Evolutionary conservation across 345 rosid species (phyloP).

Genomic region (Pistacia integerrima): DNA sequence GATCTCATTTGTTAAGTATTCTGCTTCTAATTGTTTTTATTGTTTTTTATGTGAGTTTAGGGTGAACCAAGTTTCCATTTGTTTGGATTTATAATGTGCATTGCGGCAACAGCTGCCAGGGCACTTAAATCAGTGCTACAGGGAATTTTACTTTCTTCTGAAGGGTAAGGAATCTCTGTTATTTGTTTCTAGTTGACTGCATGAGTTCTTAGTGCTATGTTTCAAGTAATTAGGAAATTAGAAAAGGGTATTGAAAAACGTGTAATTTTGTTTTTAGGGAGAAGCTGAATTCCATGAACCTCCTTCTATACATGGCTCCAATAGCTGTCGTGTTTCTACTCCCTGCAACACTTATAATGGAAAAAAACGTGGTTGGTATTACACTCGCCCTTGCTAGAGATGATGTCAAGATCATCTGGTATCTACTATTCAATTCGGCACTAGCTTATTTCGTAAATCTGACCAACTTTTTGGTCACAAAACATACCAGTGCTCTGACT

Average conservation of each 20-base stretch:
- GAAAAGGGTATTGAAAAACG: conserved; percentile 24
- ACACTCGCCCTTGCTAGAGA: conserved; percentile 96
- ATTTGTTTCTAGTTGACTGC: neutral
- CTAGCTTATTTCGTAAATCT: conserved; percentile 94
- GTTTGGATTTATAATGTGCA: conserved; percentile 92
- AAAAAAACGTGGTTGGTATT: conserved; percentile 91
- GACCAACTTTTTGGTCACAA: conserved; percentile 98
- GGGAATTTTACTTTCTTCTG: conserved; percentile 96
- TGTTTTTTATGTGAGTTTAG: conserved; percentile 37
- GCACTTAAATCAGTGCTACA: conserved; percentile 97
- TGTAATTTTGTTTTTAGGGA: conserved; percentile 56
- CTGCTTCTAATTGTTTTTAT: conserved; percentile 10
- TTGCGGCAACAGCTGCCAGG: conserved; percentile 95
- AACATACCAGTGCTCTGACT: conserved; percentile 96
- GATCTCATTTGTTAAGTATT: neutral
- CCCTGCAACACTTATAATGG: conserved; percentile 95
- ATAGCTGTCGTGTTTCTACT: conserved; percentile 90
- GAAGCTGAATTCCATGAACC: conserved; percentile 98
- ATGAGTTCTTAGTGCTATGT: neutral
- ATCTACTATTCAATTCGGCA: conserved; percentile 89
- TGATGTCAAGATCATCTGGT: conserved; percentile 85
- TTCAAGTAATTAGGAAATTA: neutral
- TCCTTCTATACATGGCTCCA: conserved; percentile 98
- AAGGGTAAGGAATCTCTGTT: conserved; percentile 66
- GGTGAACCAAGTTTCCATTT: conserved; percentile 98